Percentiles rank a stretch among this genome's conserved stretches.
Evolutionary conservation across 192 early-diverging fungal species (phyloP).

Genomic region (Entomortierella beljakovae): DNA sequence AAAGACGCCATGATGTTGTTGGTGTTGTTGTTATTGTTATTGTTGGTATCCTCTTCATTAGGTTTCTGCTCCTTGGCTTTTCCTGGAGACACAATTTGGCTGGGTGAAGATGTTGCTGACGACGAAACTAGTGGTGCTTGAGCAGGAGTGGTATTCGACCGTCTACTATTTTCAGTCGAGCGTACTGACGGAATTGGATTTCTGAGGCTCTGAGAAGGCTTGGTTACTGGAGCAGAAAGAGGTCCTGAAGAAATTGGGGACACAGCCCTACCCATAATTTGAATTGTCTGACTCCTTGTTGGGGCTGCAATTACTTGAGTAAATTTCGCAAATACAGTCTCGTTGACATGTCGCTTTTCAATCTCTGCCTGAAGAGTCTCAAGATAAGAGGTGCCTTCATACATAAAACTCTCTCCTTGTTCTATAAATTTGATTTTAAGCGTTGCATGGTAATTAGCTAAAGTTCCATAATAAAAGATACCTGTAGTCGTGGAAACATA

Average conservation of each 20-base stretch:
- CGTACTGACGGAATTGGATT: not conserved
- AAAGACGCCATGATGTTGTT: not conserved
- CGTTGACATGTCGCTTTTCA: conserved; percentile 65
- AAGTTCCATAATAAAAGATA: no score
- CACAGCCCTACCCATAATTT: conserved; percentile 41
- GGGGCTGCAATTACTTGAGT: conserved; percentile 41
- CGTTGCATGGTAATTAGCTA: not conserved
- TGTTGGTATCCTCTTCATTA: not conserved
- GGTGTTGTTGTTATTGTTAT: not conserved
- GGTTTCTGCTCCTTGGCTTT: not conserved
- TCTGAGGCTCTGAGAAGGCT: not conserved
- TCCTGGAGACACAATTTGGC: not conserved
- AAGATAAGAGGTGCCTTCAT: conserved; percentile 26
- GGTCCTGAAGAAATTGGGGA: conserved; percentile 15
- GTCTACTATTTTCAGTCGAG: conserved; percentile 2
- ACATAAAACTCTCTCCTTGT: conserved; percentile 24
- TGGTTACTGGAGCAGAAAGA: not conserved
- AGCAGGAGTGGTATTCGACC: conserved; percentile 2
- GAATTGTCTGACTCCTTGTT: conserved; percentile 43
- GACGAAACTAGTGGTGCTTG: not conserved
- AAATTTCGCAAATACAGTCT: conserved; percentile 62
- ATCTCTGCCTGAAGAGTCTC: conserved; percentile 57
- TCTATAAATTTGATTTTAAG: conserved; percentile 4
- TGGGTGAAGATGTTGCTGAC: not conserved
- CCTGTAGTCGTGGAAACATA: no score